Evolutionary conservation across 1,284 basidiomycete genomes (phyloP), one percentile per base, ranked within the genome.

Genomic region (Leccinum colubrinum): DNA sequence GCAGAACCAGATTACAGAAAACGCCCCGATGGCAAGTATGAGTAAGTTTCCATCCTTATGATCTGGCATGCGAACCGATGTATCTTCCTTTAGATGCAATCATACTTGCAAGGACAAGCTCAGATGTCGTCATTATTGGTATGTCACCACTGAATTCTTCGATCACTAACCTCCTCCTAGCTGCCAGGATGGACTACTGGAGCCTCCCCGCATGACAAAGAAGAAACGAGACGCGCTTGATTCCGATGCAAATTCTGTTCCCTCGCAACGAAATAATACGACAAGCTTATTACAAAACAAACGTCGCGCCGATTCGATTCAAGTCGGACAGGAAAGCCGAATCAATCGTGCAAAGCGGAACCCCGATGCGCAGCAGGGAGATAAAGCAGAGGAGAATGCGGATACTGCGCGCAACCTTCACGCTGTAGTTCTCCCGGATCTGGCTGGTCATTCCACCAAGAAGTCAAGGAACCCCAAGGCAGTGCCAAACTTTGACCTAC

Each of bases 21-120:
- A 59, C 72, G 83, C 6, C 68, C 79, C 0, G 83, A 84, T 64
- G 84, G 84, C 6, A 84, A 80, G 59, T 85, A 78, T 63, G 75
- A 80, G 90, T 90, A 67, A 67, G 78, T 60, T 53, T 22, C 17
- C 30, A 25, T 39, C 14, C 33, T 50, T 63, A 35, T 41, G 9
- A 46, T n/a, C 9, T 52, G 27, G 27, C n/a, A 20, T 22, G 63
- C 30, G 2, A 58, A 56, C 46, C 41, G 15, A 56, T 5, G 30
- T 59, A 41, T 52, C 56, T 22, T 59, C 50, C 27, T 51, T n/a
- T 58, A 92, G 90, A 61, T 93, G 91, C 68, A 90, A 90, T 66
- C 91, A 93, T 68, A 62, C 79, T n/a, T 93, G 91, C 79, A 91
- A 88, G 70, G 85, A 91, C 68, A 93, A 93, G 73, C 77, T 77